phyloP scores from a whole-genome alignment of 1,284 basidiomycete species.

The Moesziomyces aphidis region DNA sequence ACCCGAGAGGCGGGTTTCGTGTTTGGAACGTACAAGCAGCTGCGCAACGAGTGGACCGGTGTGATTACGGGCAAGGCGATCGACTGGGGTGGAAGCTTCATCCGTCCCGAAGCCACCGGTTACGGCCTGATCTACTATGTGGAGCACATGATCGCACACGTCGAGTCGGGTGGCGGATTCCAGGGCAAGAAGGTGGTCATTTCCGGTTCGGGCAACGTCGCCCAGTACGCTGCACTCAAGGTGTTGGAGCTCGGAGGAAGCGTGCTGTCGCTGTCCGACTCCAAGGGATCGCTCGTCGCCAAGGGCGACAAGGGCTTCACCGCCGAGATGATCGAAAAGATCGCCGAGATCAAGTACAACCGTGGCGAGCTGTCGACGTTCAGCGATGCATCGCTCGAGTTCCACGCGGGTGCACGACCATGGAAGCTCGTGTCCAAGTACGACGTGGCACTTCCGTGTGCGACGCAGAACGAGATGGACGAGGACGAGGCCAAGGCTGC shows the following conservation, averaged over 20 bases:
- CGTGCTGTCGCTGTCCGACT: slow-evolving; percentile 83
- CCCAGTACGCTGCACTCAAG: slow-evolving; percentile 83
- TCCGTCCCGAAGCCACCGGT: slow-evolving; percentile 69
- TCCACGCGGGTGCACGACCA: slow-evolving; percentile 72
- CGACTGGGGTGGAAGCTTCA: slow-evolving; percentile 73
- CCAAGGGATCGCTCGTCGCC: slow-evolving; percentile 78
- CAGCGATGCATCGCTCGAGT: slow-evolving; percentile 39
- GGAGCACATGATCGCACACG: slow-evolving; percentile 73
- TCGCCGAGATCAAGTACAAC: slow-evolving; percentile 75
- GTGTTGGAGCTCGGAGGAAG: slow-evolving; percentile 81
- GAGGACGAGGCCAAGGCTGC: slow-evolving; percentile 79
- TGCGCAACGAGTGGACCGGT: slow-evolving; percentile 81
- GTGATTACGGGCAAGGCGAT: slow-evolving; percentile 82
- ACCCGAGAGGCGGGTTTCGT: slow-evolving; percentile 66
- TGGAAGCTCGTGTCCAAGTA: slow-evolving; percentile 77
- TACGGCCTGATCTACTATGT: slow-evolving; percentile 85
- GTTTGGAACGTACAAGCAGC: slow-evolving; percentile 75
- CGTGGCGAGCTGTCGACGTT: slow-evolving; percentile 71
- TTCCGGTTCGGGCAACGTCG: slow-evolving; percentile 78
- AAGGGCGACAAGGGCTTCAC: slow-evolving; percentile 70
- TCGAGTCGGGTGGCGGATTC: slow-evolving; percentile 69
- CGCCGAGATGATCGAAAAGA: slow-evolving; percentile 68
- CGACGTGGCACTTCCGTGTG: slow-evolving; percentile 81
- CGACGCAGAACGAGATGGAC: slow-evolving; percentile 82
- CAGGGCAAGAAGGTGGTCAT: slow-evolving; percentile 76